Base-by-base conservation (phyloP, 2,329 filamentous ascomycete species). In the Clarireedia hainanense region DNA sequence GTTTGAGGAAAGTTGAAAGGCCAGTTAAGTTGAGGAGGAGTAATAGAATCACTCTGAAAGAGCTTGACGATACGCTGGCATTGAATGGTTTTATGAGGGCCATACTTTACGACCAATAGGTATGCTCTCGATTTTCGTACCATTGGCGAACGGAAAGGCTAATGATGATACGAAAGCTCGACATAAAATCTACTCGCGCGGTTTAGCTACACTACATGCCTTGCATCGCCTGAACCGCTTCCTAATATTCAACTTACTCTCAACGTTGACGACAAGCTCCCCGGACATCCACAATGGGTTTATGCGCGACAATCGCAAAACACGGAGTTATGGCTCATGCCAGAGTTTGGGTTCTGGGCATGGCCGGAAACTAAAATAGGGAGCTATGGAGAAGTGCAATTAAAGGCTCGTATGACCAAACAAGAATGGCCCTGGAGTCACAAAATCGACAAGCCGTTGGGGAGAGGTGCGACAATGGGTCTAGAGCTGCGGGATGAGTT, bases 271-370 rank as follows among this genome's bases (percentile, higher is more conserved):
- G 77, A 79, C 66, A 72, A 73, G 50, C 74, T 76, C 10, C 37
- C 37, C 14, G 45, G 52, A 20, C 45, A 54, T 14, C 17, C 45
- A 1, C 52, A 49, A 42, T 54, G 52, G 52, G 34, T 54, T 10
- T 52, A 55, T 17, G 46, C 46, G 15, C 52, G 52, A 14, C 37
- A 43, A 50, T 46, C 26, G 15, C 20, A 36, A 14, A 24, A 50
- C 6, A 20, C 20, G 14, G 26, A 55, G 47, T 60, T 68, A 56
- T 80, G 77, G 66, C 66, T 77, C 9, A 75, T 80, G 68, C 78
- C 77, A 58, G 79, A 76, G 70, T 83, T 78, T 71, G 73, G 72
- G 61, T 78, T 74, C 68, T 80, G 74, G 74, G 72, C 74, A 10
- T 80, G 77, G 77, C 69, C 73, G 24, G 70, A 77, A 48, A 75